Percentiles rank a stretch among this genome's conserved stretches.
phyloP scores from a whole-genome alignment of 768 basidiomycete genomes.

The Phlebiopsis flavidoalba region DNA sequence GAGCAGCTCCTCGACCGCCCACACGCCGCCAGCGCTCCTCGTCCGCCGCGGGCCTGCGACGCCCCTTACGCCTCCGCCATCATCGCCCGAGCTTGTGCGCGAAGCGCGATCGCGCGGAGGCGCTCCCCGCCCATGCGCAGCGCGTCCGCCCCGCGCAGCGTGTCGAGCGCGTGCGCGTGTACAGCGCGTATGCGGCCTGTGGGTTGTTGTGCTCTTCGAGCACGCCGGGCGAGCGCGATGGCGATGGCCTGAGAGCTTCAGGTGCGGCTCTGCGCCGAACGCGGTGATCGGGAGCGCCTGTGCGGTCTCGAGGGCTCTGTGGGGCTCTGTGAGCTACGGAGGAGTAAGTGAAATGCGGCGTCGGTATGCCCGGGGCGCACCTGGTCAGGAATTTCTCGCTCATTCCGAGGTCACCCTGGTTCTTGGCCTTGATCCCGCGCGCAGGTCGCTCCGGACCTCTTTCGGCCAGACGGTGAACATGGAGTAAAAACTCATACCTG shows the following conservation, averaged over 20 bases:
- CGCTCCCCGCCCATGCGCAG: conserved; percentile 33
- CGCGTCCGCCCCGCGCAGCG: conserved; percentile 8
- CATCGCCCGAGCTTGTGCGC: conserved; percentile 43
- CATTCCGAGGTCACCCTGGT: conserved; percentile 46
- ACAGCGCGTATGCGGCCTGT: conserved; percentile 26
- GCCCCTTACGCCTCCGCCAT: conserved; percentile 31
- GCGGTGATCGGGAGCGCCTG: conserved; percentile 34
- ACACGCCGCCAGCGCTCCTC: conserved; percentile 39
- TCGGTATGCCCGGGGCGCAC: too few relatives aligned
- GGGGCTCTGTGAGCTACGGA: background rate
- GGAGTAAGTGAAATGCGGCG: background rate
- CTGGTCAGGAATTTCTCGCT: conserved; percentile 49
- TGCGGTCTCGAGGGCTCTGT: conserved; percentile 50
- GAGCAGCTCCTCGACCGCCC: conserved; percentile 40
- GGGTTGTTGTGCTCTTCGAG: conserved; percentile 37
- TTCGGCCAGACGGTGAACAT: conserved; percentile 63
- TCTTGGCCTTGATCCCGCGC: conserved; percentile 60
- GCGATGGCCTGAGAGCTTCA: conserved; percentile 69
- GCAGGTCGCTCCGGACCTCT: conserved; percentile 58
- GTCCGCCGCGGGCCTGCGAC: conserved; percentile 30
- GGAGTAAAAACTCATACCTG: conserved; percentile 53
- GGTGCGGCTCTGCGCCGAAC: conserved; percentile 42
- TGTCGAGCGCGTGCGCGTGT: conserved; percentile 13
- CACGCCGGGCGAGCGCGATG: conserved; percentile 52
- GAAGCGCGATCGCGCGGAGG: conserved; percentile 39